Conservation (phyloP, 2,329 filamentous ascomycete species). For the Sclerotiophoma versabilis region DNA sequence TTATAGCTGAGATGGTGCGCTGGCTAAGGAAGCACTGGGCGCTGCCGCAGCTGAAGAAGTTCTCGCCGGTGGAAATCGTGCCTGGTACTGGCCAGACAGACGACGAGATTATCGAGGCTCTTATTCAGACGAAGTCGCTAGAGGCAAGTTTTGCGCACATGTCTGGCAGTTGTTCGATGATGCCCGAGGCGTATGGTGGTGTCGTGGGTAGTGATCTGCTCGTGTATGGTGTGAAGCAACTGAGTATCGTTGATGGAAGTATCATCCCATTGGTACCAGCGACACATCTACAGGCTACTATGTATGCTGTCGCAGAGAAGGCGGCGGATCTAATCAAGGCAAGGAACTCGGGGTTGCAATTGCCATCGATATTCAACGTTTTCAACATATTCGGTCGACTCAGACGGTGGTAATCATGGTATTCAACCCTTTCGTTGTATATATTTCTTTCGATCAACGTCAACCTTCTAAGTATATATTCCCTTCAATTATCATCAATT, state of each 20-base stretch:
- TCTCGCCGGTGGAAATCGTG: slow-evolving; percentile 41
- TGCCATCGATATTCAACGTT: neutral
- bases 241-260: slow-evolving; percentile 44
- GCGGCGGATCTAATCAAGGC: slow-evolving; percentile 43
- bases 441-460: neutral
- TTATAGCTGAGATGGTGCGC: slow-evolving; percentile 45
- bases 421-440: neutral
- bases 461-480: no score
- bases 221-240: slow-evolving; percentile 34
- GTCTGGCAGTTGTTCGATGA: slow-evolving; percentile 38
- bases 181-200: slow-evolving; percentile 37
- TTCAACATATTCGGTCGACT: neutral
- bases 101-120: slow-evolving; percentile 32
- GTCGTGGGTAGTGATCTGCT: slow-evolving; percentile 32
- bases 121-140: slow-evolving; percentile 22
- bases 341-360: neutral
- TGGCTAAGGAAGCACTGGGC: slow-evolving; percentile 47
- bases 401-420: neutral
- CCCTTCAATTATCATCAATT: no score
- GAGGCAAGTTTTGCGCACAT: slow-evolving; percentile 36
- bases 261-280: slow-evolving; percentile 40
- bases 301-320: slow-evolving; percentile 45
- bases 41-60: slow-evolving; percentile 37
- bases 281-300: slow-evolving; percentile 38
- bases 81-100: slow-evolving; percentile 37